Conservation (phyloP, 805 yeast genomes). For the Dipodascus albidus region DNA sequence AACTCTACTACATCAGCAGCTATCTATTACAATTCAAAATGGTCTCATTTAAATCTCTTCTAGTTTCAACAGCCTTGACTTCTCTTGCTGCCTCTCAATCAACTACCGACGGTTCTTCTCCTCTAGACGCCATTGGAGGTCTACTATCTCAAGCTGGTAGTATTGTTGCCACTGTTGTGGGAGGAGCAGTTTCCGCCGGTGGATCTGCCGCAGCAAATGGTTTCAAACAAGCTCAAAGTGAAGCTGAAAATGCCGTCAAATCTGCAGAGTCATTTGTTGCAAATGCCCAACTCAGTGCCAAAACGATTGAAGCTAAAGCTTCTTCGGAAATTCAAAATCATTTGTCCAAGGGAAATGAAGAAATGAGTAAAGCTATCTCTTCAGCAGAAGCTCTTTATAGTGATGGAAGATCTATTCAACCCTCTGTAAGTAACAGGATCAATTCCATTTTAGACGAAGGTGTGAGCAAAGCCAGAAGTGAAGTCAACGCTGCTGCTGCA, state of each 20-base stretch:
- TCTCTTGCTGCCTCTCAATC: background rate
- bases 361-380: background rate
- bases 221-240: background rate
- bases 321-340: background rate
- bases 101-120: background rate
- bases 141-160: background rate
- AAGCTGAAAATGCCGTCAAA: background rate
- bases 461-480: background rate
- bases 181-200: background rate
- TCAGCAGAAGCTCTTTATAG: background rate
- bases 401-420: background rate
- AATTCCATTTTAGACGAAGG: background rate
- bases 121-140: background rate
- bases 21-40: background rate
- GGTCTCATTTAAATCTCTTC: background rate
- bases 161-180: background rate
- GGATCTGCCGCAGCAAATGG: background rate
- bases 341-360: background rate
- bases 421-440: background rate
- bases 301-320: background rate
- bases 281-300: background rate
- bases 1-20: background rate
- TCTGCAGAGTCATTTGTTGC: background rate
- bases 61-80: background rate
- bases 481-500: background rate